Evolutionary conservation across 768 basidiomycete genomes (phyloP).

Genomic region (Suillus hirtellus): DNA sequence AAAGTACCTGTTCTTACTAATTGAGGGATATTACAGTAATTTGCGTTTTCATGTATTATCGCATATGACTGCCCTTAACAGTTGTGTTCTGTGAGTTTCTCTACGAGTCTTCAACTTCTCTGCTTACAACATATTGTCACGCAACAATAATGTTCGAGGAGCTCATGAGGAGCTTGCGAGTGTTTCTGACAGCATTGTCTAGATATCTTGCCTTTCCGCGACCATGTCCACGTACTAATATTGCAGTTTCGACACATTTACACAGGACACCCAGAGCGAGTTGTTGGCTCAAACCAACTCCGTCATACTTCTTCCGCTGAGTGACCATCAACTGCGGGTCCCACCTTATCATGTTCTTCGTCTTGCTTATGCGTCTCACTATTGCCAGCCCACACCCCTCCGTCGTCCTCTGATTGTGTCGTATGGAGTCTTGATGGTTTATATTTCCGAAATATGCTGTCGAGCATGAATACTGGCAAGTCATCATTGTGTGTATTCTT

Average conservation of each 20-base stretch:
- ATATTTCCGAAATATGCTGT: conserved; percentile 18
- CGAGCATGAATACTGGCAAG: conserved; percentile 25
- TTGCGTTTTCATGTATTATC: not conserved
- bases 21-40: not conserved
- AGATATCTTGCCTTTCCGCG: not conserved
- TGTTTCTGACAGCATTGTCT: not conserved
- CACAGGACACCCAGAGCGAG: not conserved
- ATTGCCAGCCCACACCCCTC: not conserved
- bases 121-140: not conserved
- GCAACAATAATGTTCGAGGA: not conserved
- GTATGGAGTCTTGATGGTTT: not conserved
- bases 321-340: not conserved
- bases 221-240: not conserved
- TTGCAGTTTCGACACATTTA: not conserved
- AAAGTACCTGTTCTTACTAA: not conserved
- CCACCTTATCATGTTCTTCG: too few species aligned
- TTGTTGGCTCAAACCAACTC: not conserved
- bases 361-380: not conserved
- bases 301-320: not conserved
- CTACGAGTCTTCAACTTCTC: not conserved
- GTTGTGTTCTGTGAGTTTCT: not conserved
- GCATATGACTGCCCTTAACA: not conserved
- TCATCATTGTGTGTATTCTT: not conserved
- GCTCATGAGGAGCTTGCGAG: not conserved
- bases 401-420: not conserved